Evolutionary conservation across 306 rosid species (phyloP), one percentile per base, ranked within the genome.

Genomic region (Macrotyloma uniflorum): DNA sequence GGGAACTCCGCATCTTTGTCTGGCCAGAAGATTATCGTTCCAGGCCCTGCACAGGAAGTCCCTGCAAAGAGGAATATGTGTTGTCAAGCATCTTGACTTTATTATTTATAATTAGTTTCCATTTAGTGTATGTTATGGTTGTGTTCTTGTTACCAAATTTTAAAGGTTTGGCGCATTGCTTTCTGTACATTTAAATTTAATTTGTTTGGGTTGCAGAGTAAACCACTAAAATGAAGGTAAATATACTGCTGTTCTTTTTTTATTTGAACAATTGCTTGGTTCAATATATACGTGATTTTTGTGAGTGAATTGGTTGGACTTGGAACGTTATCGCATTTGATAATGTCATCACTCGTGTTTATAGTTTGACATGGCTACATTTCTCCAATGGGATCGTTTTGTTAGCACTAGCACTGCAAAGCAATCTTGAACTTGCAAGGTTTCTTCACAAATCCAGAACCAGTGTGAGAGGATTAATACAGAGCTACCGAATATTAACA

Each of bases 11-110:
- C 98, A 30, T 59, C 90, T 38, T 86, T 94, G 26, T 35, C 88
- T 6, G 98, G 98, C 30, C 88, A 91, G 90, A 91, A 89, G 90
- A 90, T 94, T 75, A 26, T 94, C 40, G 65, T 94, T 68, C 94
- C 97, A 0, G 98, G 96, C 40, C 94, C 98, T 7, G 96, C 93
- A 19, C 97, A 91, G 79, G 96, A 78, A 83, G 79, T 94, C 79
- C 97, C 98, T 8, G 86, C 90, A 2, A 94, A 87, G 88, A 88
- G 76, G 73, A 87, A 32, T 45, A 65, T 82, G 91, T 94, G 98
- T 55, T 92, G 97, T 81, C 76, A 86, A 67, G 66, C 89, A 24
- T 83, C 86, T 38, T 89, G 87, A 89, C 61, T 71, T 57, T 9
- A 18, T 62, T 73, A 18, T 62, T 73, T 72, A 20, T 53, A 16